Evolutionary conservation across 495 filamentous ascomycete genomes (phyloP), one percentile per base, ranked within the genome.

Genomic region (Thozetella sp.): DNA sequence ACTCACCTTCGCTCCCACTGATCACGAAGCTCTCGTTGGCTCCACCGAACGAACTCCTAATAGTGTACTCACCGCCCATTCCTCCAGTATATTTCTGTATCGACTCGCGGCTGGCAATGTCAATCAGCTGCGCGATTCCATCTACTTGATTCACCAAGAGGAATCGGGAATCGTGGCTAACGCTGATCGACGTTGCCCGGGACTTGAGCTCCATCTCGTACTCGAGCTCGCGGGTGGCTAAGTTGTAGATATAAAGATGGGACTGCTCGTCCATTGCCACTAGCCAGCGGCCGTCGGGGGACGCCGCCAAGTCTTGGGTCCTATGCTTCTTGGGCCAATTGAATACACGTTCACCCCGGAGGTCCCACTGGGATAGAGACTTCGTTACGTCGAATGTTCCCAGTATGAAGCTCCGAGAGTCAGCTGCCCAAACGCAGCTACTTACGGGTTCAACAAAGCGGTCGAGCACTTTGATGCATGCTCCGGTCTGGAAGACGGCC

Each of bases 1-100:
- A 68, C 72, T 62, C 79, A 95, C 94, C 93, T 86, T 97, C 92
- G 67, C 93, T 96, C 22, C 95, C 95, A 69, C 89, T 92, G 19
- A 95, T 82, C 25, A 98, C 86, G 70, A 98, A 95, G 67, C 88
- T 92, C 76, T 97, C 93, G 51, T 88, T 85, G 1, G 95, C 93
- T 17, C 95, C 95, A 4, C 96, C 95, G 75, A 97, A 93, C 3
- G 77, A 76, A 71, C 87, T 90, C 46, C 95, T 77, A 63, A 99
- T 96, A 19, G 96, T 83, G 63, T 79, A 96, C 2, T 84, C 69
- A 23, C 82, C 84, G 61, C 92, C 90, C 55, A 80, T 83, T 57
- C 93, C 88, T 11, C 93, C 93, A 6, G 79, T 73, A 71, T 90
- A 99, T 30, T 78, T 81, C 58, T 89, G 86, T 30, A 94, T 73